Evolutionary conservation across 306 rosid genomes (phyloP), one percentile per base, ranked within the genome.

Genomic region (Sesbania bispinosa): DNA sequence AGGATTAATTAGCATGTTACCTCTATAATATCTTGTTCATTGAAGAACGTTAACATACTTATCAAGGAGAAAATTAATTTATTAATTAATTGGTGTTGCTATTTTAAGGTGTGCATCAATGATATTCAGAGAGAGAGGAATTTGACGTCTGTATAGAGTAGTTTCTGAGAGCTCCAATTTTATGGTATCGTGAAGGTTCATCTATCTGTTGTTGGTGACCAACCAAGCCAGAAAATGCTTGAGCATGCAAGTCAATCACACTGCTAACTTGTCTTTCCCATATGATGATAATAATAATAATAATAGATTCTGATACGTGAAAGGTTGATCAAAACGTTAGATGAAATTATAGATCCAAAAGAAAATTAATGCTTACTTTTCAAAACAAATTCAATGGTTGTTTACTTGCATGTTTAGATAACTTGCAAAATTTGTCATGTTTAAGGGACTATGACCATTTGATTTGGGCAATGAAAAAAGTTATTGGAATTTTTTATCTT

Each of bases 321-420:
- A 46, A 66, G 57, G 15, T 5, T 48, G 46, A 47, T n/a, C n/a
- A 67, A 67, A 67, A 48, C 10, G 50, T 52, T 51, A 52, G 63
- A 21, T 68, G 4, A 8, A 23, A 63, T 39, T 63, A 65, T n/a
- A 43, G 45, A 4, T 70, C 30, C 29, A 6, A 55, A 57, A 7
- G 55, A 55, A 57, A n/a, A n/a, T n/a, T n/a, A 70, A 70, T 15
- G 30, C 32, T 15, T 39, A 5, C 19, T 5, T 39, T 70, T 41
- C 54, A 39, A 43, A 54, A 26, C 24, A 24, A 54, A 39, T 16
- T 70, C 50, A 1, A 27, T 41, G 54, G 55, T 36, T 15, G 64
- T 69, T 36, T 43, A 21, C 48, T 18, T n/a, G n/a, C n/a, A n/a
- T 36, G 51, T 39, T 63, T 16, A 24, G 41, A 43, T 64, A 43